Evolutionary conservation across 2,329 filamentous ascomycete genomes (phyloP), one percentile per base, ranked within the genome.

Genomic region (Penicillium crustosum): DNA sequence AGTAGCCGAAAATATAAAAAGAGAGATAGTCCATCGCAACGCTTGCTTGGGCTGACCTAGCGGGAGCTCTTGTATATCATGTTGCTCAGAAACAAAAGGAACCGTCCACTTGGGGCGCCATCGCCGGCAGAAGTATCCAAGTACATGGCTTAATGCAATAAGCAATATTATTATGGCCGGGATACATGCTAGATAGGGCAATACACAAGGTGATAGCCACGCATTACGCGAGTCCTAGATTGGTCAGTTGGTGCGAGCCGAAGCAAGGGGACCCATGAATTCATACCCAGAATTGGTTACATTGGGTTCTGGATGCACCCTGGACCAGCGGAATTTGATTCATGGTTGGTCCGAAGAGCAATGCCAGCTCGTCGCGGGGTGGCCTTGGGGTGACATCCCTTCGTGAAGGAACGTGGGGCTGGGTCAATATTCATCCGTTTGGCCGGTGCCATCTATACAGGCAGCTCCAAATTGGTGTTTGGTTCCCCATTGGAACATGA

Each of bases 51-150:
- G 61, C 31, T 64, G 66, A 59, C 70, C 77, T 49, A 64, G 71
- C 53, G 68, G 72, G 49, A 71, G 61, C 45, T 74, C 70, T 41
- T 63, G 49, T 42, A 47, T 57, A 36, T 68, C 63, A 35, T 69
- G 67, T 19, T 70, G 61, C 58, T 84, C 82, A 19, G 76, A 65
- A 19, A 86, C 70, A 59, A 86, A 86, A 4, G 81, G 75, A 48
- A 66, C 74, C 21, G 76, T 77, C 83, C 84, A 86, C 71, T 64
- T 70, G 35, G 83, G 79, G 42, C 75, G 72, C 65, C 64, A 69
- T 36, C 57, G 58, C 29, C 59, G 53, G 1, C 71, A 43, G 1
- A 68, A 38, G 25, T 64, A 61, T 6, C 60, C 62, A n/a, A 74
- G 41, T 9, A 75, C 7, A 56, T 75, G 69, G 27, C 63, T 64